phyloP scores from a whole-genome alignment of 768 basidiomycete genomes.

The Boletus sp. region DNA sequence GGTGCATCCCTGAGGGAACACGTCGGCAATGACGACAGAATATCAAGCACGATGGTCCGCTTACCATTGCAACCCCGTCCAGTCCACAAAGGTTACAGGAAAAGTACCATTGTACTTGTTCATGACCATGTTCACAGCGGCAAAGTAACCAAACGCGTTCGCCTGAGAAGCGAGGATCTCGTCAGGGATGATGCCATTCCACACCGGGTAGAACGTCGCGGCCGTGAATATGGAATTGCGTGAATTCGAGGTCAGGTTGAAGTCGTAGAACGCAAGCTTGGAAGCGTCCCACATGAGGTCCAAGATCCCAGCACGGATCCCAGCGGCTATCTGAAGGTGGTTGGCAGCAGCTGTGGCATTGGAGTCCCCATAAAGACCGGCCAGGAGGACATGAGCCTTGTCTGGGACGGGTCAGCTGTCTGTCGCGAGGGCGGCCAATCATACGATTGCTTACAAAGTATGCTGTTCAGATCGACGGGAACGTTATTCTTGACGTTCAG shows the following conservation, averaged over 20 bases:
- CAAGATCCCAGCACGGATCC: constrained; percentile 65
- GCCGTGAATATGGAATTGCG: constrained; percentile 66
- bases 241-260: constrained; percentile 66
- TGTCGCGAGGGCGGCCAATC: neutral
- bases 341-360: constrained; percentile 41
- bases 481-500: constrained; percentile 69
- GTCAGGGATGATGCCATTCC: constrained; percentile 80
- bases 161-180: constrained; percentile 55
- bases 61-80: constrained; percentile 78
- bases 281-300: constrained; percentile 83
- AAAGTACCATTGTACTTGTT: constrained; percentile 86
- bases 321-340: constrained; percentile 56
- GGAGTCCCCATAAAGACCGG: constrained; percentile 53
- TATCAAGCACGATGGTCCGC: neutral
- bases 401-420: constrained; percentile 38
- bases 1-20: constrained; percentile 62
- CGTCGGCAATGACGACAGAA: neutral
- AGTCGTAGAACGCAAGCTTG: constrained; percentile 91
- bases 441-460: constrained; percentile 64
- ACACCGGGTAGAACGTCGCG: constrained; percentile 81
- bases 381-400: constrained; percentile 58
- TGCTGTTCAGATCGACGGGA: constrained; percentile 79
- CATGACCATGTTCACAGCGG: constrained; percentile 71
- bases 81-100: constrained; percentile 71
- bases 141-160: constrained; percentile 70